phyloP scores from a whole-genome alignment of 768 basidiomycete species.

The Scleroderma bovista region DNA sequence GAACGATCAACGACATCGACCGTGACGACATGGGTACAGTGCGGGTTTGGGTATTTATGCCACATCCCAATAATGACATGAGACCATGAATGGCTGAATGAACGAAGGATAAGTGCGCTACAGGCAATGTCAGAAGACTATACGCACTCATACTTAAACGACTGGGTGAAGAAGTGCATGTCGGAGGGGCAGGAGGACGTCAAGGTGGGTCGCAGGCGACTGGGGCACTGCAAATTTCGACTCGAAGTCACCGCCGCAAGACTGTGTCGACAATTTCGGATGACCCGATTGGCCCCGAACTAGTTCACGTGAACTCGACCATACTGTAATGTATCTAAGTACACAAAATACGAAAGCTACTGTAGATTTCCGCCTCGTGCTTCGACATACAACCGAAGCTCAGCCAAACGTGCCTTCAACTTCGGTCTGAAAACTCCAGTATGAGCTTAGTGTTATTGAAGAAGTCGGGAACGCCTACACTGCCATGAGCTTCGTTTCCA shows the following conservation, averaged over 20 bases:
- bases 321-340: not conserved
- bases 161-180: slow-evolving; percentile 87
- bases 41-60: slow-evolving; percentile 95
- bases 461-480: slow-evolving; percentile 50
- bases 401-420: slow-evolving; percentile 68
- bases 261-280: not conserved
- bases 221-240: not conserved
- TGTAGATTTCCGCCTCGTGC: slow-evolving; percentile 8
- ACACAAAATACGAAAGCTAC: slow-evolving; percentile 1
- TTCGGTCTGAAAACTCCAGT: slow-evolving; percentile 53
- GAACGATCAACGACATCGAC: slow-evolving; percentile 84
- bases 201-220: slow-evolving; percentile 13
- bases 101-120: slow-evolving; percentile 7
- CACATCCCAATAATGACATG: slow-evolving; percentile 92
- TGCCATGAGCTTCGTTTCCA: slow-evolving; percentile 82
- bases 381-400: slow-evolving; percentile 45
- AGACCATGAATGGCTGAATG: slow-evolving; percentile 74
- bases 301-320: not conserved
- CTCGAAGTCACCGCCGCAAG: not conserved
- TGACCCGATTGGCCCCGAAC: slow-evolving; percentile 25
- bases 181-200: slow-evolving; percentile 18
- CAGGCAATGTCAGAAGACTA: slow-evolving; percentile 1
- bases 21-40: slow-evolving; percentile 82
- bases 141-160: slow-evolving; percentile 79
- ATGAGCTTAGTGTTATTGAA: slow-evolving; percentile 1